Percentiles rank a stretch among this genome's conserved stretches.
phyloP scores from a whole-genome alignment of 2,329 filamentous ascomycete genomes.

The Aspergillus floridensis region DNA sequence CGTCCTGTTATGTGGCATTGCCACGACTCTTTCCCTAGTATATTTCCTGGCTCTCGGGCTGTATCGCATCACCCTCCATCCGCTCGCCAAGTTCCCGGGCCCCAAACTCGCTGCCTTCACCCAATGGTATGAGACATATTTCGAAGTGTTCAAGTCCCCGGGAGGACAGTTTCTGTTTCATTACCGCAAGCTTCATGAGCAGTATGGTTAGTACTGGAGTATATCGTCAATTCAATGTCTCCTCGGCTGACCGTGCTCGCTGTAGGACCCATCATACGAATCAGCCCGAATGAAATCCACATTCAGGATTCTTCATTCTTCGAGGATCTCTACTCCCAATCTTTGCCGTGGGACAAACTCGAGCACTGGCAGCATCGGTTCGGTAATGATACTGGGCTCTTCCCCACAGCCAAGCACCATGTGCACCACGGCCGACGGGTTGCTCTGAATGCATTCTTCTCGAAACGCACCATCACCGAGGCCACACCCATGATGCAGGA shows the following conservation, averaged over 20 bases:
- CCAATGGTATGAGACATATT: constrained; percentile 17
- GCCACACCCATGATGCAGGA: constrained; percentile 29
- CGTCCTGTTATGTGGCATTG: not conserved
- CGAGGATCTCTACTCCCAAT: constrained; percentile 16
- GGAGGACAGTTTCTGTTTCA: constrained; percentile 17
- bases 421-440: constrained; percentile 42
- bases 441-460: constrained; percentile 46
- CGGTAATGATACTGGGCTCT: constrained; percentile 12
- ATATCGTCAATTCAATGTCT: not conserved
- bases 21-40: not conserved
- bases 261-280: constrained; percentile 16
- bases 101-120: constrained; percentile 15
- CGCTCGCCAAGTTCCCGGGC: constrained; percentile 14
- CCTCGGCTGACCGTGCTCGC: not conserved
- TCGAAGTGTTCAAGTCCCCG: constrained; percentile 14
- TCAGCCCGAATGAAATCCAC: constrained; percentile 18
- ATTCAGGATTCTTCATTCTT: constrained; percentile 15
- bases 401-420: constrained; percentile 36
- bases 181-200: constrained; percentile 14
- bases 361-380: constrained; percentile 14
- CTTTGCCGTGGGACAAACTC: constrained; percentile 15
- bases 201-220: constrained; percentile 9
- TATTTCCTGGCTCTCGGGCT: constrained; percentile 5
- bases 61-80: constrained; percentile 15
- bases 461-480: constrained; percentile 33